Base-by-base conservation (phyloP, 306 rosid species). In the Vigna radiata region DNA sequence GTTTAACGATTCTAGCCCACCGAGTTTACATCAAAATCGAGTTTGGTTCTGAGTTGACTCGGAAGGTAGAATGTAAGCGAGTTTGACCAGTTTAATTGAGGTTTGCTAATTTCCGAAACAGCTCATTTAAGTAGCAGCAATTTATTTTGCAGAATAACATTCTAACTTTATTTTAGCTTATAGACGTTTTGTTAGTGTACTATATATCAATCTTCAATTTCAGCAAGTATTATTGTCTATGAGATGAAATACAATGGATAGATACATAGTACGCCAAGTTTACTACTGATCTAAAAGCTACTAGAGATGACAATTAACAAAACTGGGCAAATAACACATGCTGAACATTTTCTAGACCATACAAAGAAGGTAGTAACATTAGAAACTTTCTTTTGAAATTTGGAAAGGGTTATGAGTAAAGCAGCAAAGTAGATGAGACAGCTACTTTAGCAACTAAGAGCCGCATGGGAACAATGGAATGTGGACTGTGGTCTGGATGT, bases 361-460 rank as follows among this genome's bases (percentile, higher is more conserved):
- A 7, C 16, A 81, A 81, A 81, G 81, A 78, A 81, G 81, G 37
- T 25, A 48, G 46, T 27, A 37, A 41, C 3, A 27, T 33, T 75
- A 70, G 23, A 6, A 10, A 4, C 6, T 56, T 79, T 76, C 44
- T 50, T 59, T 65, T 56, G 43, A 79, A 81, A 52, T 33, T 82
- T 79, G 75, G 67, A 76, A 75, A 82, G 73, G 80, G 80, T 72
- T 50, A 74, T 50, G 82, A 82, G 82, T 76, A 79, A 85, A 82
- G 82, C 80, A 85, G 76, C 68, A 73, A 53, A 60, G 84, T 85
- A 71, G 86, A 82, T 49, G 79, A 85, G 72, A 79, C 77, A 82
- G 84, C 74, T 72, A 79, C 79, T 76, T 59, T 12, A 79, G 83
- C 80, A 85, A 70, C 78, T 69, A 58, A 82, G 61, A 60, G 0